Base-by-base conservation (phyloP, 768 basidiomycete genomes). In the Polyporus arcularius region DNA sequence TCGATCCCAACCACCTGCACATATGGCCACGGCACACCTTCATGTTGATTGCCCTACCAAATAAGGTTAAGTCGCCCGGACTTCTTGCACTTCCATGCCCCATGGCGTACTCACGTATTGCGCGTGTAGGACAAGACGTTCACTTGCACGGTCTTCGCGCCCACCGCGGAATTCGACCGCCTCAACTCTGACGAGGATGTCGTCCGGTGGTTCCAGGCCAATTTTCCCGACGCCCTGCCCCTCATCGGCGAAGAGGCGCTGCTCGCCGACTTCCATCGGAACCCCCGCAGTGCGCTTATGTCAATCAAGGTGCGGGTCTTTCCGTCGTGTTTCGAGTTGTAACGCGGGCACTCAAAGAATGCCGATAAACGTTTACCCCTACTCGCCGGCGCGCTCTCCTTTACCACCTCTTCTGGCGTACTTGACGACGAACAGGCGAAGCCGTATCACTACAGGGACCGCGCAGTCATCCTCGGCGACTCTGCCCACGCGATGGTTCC, bases 21-120 rank as follows among this genome's bases (percentile, higher is more conserved):
- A 98, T 99, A 70, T 99, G 96, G 96, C 97, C 96, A 65, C 90
- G 96, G 72, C 92, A 95, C 75, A 93, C 94, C 49, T 98, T 98
- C 82, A 99, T 99, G 96, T 85, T 99, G 69, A 98, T 99, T 70
- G 96, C 94, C 21, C 86, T 99, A 58, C 95, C 96, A 66, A 99
- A 99, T 80, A 89, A 92, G 83, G 96, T 96, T 77, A 77, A 78
- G 11, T 43, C 60, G 68, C 69, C 69, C 63, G 65, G 47, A 51
- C 55, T 61, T 57, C 55, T 72, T 70, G 70, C 70, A 73, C 71
- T 68, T 57, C 62, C 30, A 57, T 21, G 15, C 47, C 55, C 38
- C 38, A 52, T 56, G 56, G 57, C 57, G 65, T 30, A 42, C 61
- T 61, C 59, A 65, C 57, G 64, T 55, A 30, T 48, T 53, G 55